Evolutionary conservation across 2,329 filamentous ascomycete species (phyloP).

Genomic region (Botrytis pseudocinerea): DNA sequence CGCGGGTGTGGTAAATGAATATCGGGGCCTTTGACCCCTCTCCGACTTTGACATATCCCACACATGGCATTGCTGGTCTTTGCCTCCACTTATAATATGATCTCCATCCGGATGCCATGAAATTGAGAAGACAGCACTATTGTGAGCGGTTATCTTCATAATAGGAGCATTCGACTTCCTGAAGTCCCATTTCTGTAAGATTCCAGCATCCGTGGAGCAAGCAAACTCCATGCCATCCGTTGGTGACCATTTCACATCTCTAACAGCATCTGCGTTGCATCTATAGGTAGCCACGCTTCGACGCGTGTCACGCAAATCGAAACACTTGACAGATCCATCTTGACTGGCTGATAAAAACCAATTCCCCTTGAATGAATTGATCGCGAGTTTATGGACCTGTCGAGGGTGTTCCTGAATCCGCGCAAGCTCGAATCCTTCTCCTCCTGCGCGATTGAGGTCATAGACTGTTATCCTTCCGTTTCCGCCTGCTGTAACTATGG

Average conservation of each 20-base stretch:
- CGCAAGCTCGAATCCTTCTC: slow-evolving; percentile 50
- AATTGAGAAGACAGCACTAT: slow-evolving; percentile 59
- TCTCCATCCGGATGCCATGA: slow-evolving; percentile 69
- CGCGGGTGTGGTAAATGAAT: slow-evolving; percentile 60
- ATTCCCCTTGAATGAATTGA: slow-evolving; percentile 59
- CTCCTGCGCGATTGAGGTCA: slow-evolving; percentile 53
- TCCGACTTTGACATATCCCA: slow-evolving; percentile 65
- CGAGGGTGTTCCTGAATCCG: slow-evolving; percentile 62
- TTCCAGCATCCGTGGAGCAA: slow-evolving; percentile 63
- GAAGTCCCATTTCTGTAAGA: slow-evolving; percentile 65
- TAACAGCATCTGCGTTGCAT: slow-evolving; percentile 56
- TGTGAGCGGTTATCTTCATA: slow-evolving; percentile 61
- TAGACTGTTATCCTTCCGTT: slow-evolving; percentile 67
- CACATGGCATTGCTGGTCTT: slow-evolving; percentile 62
- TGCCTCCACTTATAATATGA: slow-evolving; percentile 64
- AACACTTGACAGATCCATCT: slow-evolving; percentile 62
- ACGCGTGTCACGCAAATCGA: slow-evolving; percentile 56
- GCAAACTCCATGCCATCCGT: slow-evolving; percentile 62
- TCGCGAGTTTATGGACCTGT: slow-evolving; percentile 63
- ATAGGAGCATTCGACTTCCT: slow-evolving; percentile 55
- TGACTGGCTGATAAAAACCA: slow-evolving; percentile 64
- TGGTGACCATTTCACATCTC: slow-evolving; percentile 66
- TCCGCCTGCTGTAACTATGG: slow-evolving; percentile 62
- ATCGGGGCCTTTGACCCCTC: slow-evolving; percentile 64
- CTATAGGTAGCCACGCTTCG: slow-evolving; percentile 51